These are phyloP conservation scores for Podospora fimiseda DNA, from an alignment of 495 filamentous ascomycete genomes.

Conservation along the genomic window DNA sequence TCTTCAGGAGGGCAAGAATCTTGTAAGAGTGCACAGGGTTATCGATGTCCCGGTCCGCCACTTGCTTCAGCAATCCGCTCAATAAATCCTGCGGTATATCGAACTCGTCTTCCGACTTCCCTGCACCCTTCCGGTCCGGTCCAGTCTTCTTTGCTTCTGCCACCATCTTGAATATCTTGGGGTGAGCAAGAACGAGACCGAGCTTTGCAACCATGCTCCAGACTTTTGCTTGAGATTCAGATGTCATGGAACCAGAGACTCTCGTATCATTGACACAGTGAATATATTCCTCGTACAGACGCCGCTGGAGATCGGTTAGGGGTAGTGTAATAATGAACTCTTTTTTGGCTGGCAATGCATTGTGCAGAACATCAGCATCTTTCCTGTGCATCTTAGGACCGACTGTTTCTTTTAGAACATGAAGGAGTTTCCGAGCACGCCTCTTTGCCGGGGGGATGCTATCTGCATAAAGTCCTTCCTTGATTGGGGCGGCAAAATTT, in stretches of 20 bases:
- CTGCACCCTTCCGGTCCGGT: neutral
- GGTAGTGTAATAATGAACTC: conserved; percentile 77
- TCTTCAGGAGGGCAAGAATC: conserved; percentile 54
- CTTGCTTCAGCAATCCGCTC: conserved; percentile 21
- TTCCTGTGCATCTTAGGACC: conserved; percentile 73
- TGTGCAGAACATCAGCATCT: conserved; percentile 58
- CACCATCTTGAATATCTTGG: conserved; percentile 52
- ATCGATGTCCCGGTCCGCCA: conserved; percentile 25
- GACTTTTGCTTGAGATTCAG: conserved; percentile 18
- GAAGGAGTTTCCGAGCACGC: conserved; percentile 56
- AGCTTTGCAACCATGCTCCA: conserved; percentile 44
- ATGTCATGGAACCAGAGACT: neutral
- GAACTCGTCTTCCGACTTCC: conserved; percentile 15
- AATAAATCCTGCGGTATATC: conserved; percentile 29
- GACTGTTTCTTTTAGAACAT: conserved; percentile 64
- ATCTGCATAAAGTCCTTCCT: conserved; percentile 59
- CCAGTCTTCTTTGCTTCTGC: conserved; percentile 20
- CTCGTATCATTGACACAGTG: conserved; percentile 9
- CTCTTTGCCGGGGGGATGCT: conserved; percentile 49
- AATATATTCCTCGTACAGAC: conserved; percentile 58
- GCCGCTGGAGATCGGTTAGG: conserved; percentile 58
- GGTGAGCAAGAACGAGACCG: conserved; percentile 69
- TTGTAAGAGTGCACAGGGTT: conserved; percentile 53
- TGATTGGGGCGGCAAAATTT: conserved; percentile 67
- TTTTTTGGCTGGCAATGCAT: conserved; percentile 61